Base-by-base conservation (phyloP, 1,284 basidiomycete species). In the Leccinum pachyderme region DNA sequence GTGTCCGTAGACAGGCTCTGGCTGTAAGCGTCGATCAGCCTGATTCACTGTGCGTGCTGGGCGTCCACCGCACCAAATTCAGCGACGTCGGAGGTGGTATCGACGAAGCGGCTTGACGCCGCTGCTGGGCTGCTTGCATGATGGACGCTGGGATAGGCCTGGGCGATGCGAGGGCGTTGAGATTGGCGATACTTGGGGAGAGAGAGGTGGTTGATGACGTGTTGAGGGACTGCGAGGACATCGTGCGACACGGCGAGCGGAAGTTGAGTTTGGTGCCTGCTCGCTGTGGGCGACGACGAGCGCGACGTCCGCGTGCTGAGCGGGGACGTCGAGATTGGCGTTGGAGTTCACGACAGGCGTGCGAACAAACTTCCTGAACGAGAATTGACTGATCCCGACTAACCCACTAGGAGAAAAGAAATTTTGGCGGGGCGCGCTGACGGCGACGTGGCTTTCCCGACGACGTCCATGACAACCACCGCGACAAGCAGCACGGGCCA, bases 1-100 rank as follows among this genome's bases (percentile, higher is more conserved):
- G 12, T 72, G 66, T 51, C 70, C 70, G 33, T 58, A 73, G 49
- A 69, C 68, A 4, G 71, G 68, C 54, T 73, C 68, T 49, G 70
- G 68, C 68, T 73, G 48, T 43, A 49, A 49, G 35, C 18, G 59
- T 51, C 51, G 57, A 58, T 60, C 31, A 70, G 60, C 47, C 27
- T 39, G 22, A 12, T 31, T 47, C 9, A 35, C 13, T 25, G 43
- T 6, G 52, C 41, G 44, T 5, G 39, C 7, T 29, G 22, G 46
- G 46, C 55, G 35, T 47, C 7, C 9, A n/a, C 63, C 37, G 39
- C 53, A 69, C 67, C 59, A 69, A 43, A 54, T 63, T 61, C 33
- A 73, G 51, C 4, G 68, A 64, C 18, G 63, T 51, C 3, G 68
- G 69, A 13, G 68, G 61, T 11, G 64, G 69, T 31, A 70, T 41